Conservation (phyloP, 1,284 basidiomycete species). For the Cutaneotrichosporon arboriforme region DNA sequence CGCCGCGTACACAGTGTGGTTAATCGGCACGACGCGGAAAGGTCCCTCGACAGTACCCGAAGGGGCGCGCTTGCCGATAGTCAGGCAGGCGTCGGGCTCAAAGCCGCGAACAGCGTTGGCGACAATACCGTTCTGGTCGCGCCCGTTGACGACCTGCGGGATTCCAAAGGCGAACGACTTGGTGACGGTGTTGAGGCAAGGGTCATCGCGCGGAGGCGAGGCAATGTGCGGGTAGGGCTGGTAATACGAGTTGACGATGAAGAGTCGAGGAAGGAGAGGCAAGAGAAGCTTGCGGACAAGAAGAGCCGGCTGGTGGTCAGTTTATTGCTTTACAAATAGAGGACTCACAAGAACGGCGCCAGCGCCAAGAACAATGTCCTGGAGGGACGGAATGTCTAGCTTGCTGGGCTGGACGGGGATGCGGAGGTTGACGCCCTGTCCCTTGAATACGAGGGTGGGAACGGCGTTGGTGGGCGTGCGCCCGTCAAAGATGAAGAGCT, state of each 20-base stretch:
- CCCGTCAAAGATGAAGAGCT: too few species aligned
- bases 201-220: conserved; percentile 6
- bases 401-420: conserved; percentile 5
- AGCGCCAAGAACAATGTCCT: conserved; percentile 3
- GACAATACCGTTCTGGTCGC: conserved; percentile 9
- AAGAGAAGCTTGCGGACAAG: conserved; percentile 21
- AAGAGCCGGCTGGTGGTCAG: conserved; percentile 22
- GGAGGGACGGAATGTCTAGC: conserved; percentile 3
- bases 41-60: neutral
- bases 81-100: conserved; percentile 31
- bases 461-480: too few species aligned
- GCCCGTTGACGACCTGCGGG: conserved; percentile 17
- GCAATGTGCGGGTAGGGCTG: conserved; percentile 15
- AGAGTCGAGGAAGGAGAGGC: conserved; percentile 18
- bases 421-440: neutral
- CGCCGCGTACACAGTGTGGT: conserved; percentile 28
- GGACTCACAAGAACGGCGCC: conserved; percentile 23
- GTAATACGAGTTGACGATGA: conserved; percentile 16
- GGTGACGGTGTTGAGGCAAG: conserved; percentile 4
- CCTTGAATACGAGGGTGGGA: neutral
- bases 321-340: neutral
- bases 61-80: conserved; percentile 15
- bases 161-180: conserved; percentile 21
- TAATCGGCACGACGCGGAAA: conserved; percentile 23
- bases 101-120: conserved; percentile 10